Conservation (phyloP, 495 filamentous ascomycete genomes). For the Xylaria bambusicola region DNA sequence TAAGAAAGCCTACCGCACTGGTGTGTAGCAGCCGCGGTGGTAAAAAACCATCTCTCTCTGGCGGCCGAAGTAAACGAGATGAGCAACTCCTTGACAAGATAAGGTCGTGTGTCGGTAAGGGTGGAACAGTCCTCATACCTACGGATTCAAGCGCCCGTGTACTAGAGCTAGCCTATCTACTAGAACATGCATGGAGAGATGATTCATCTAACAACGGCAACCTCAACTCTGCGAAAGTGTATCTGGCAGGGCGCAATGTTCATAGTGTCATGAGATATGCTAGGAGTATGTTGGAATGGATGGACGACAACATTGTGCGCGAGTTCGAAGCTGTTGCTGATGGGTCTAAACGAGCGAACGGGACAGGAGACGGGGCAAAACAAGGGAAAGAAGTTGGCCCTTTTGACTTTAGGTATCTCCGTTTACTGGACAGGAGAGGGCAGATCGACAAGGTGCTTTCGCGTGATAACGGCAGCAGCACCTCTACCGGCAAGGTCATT, state of each 20-base stretch:
- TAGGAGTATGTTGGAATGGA: slow-evolving; percentile 97
- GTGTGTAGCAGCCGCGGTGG: slow-evolving; percentile 86
- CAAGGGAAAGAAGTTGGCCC: slow-evolving; percentile 60
- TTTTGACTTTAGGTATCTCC: slow-evolving; percentile 87
- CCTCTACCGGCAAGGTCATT: slow-evolving; percentile 68
- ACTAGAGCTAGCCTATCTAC: slow-evolving; percentile 85
- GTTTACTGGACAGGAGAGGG: slow-evolving; percentile 73
- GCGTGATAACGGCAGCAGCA: slow-evolving; percentile 36
- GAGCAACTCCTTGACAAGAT: slow-evolving; percentile 82
- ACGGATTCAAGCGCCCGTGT: slow-evolving; percentile 93
- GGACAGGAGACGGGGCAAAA: slow-evolving; percentile 38
- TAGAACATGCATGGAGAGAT: slow-evolving; percentile 86
- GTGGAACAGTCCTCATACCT: slow-evolving; percentile 92
- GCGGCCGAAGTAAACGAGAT: slow-evolving; percentile 77
- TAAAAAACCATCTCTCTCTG: slow-evolving; percentile 66
- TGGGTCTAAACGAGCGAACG: slow-evolving; percentile 46
- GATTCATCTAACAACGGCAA: slow-evolving; percentile 57
- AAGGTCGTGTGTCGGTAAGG: slow-evolving; percentile 70
- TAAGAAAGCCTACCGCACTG: slow-evolving; percentile 89
- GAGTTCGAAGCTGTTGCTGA: slow-evolving; percentile 83
- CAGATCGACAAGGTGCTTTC: slow-evolving; percentile 66
- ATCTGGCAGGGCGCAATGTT: slow-evolving; percentile 78
- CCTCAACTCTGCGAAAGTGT: slow-evolving; percentile 70
- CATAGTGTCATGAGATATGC: slow-evolving; percentile 83
- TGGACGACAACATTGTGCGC: slow-evolving; percentile 88